Conservation (phyloP, 1,284 basidiomycete species). For the Ceratobasidium sp. region DNA sequence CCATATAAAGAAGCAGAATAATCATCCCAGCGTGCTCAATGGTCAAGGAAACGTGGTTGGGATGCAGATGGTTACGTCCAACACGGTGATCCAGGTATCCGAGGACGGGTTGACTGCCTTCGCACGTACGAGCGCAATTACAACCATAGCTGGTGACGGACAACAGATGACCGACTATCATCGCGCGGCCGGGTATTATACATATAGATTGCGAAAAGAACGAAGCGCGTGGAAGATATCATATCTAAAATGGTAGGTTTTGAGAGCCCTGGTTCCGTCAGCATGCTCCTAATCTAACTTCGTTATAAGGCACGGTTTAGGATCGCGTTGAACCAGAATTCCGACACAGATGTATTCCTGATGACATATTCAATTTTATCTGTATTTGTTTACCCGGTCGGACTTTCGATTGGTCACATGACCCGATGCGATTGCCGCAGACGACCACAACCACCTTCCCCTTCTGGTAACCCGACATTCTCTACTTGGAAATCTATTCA, state of each 20-base stretch:
- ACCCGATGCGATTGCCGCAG: not conserved
- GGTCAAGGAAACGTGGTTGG: conserved; percentile 32
- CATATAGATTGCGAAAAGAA: conserved; percentile 27
- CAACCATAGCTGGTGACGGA: conserved; percentile 11
- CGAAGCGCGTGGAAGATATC: conserved; percentile 25
- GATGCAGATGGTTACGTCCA: conserved; percentile 32
- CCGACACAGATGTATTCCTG: no score
- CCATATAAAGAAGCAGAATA: no score
- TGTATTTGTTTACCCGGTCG: no score
- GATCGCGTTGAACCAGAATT: not conserved
- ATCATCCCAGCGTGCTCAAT: not conserved
- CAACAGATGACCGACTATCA: not conserved
- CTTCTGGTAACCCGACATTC: not conserved
- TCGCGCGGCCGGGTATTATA: conserved; percentile 34
- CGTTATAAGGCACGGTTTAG: conserved; percentile 7
- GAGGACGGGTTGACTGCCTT: conserved; percentile 6
- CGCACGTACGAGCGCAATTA: conserved; percentile 29
- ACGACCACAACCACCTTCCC: not conserved
- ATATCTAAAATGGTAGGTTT: conserved; percentile 25
- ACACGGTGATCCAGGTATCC: conserved; percentile 10
- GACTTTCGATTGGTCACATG: not conserved
- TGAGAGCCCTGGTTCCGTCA: not conserved
- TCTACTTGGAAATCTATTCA: not conserved
- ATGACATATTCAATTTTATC: no score
- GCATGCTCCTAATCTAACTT: not conserved